Evolutionary conservation across 306 rosid species (phyloP), one percentile per base, ranked within the genome.

Genomic region (Vigna unguiculata): DNA sequence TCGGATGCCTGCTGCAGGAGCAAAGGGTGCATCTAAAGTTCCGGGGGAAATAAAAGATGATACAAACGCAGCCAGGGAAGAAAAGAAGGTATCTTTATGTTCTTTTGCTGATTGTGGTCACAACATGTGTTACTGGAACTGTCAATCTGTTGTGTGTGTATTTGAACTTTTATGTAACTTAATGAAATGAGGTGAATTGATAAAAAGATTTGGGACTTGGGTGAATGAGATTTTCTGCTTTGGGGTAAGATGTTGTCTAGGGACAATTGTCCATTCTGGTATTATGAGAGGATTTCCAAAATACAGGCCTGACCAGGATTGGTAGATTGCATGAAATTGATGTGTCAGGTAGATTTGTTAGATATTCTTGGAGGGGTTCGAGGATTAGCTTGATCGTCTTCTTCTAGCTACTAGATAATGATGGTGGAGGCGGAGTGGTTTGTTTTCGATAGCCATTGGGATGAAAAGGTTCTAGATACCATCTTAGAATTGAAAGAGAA

Each of bases 1-100:
- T 75, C 87, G 98, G 78, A 88, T 95, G 89, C 97, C 98, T 57
- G 97, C 98, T 63, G 93, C 98, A 41, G 89, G 97, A 49, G 75
- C 93, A 68, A 95, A 90, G 77, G 90, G 93, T 36, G 86, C 90
- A 14, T 81, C 97, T 65, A 92, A 92, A 84, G 87, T 81, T 72
- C 97, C 77, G 63, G 96, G 88, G 64, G 92, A 95, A 65, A 45
- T 95, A 72, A 95, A 92, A 84, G 98, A 95, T 70, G 98, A 95
- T 75, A 88, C 96, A 45, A 89, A 61, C 78, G 47, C 93, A 12
- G 77, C 93, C 45, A 90, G 96, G 32, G 97, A 92, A 80, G 98
- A 92, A 82, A 95, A 92, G 62, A 85, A 84, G 97, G 97, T 90
- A 69, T 38, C 15, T 22, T 24, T 40, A 15, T 72, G 41, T 55